Base-by-base conservation (phyloP, 73 alveolate species). In the Paramecium sexaurelia region DNA sequence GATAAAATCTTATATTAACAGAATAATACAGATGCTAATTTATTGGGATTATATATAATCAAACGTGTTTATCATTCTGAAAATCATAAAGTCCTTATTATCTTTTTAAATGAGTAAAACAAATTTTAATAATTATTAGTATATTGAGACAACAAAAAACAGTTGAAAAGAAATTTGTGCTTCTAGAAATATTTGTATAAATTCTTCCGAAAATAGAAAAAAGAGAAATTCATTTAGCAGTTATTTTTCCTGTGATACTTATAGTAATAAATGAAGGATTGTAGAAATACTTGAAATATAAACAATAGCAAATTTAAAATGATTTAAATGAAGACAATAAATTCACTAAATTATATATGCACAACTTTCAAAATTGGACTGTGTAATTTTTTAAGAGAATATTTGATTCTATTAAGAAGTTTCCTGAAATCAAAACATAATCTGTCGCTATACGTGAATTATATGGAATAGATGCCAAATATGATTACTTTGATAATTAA, bases 401-500 rank as follows among this genome's bases (percentile, higher is more conserved):
- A 5, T 78, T 78, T 43, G 90, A 78, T 41, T 39, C 90, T 1
- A 41, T 78, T 7, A 78, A 43, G 8, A 41, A 78, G n/a, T 78
- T 41, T 13, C 90, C 90, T 6, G 90, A 78, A 78, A 78, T 40
- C 20, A 78, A 41, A 7, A 7, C 43, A n/a, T 78, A 78, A 78
- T 20, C 40, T 24, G 55, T 61, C 1, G 90, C 90, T 3, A 78
- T 78, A 20, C 22, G 55, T 2, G 68, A 39, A 78, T 43, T 78
- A 41, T 78, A 29, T 41, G 40, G 45, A 0, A 33, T 78, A 7
- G 90, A 78, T 41, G 13, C 90, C 6, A 78, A 36, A 17, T 78
- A 78, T 43, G 90, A 78, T 78, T 78, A 78, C n/a, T 78, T 29
- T 78, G 90, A 78, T 17, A 24, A 78, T 78, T 33, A 78, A 45